Conservation (phyloP, 2,329 filamentous ascomycete genomes). For the Diaporthe ilicicola region DNA sequence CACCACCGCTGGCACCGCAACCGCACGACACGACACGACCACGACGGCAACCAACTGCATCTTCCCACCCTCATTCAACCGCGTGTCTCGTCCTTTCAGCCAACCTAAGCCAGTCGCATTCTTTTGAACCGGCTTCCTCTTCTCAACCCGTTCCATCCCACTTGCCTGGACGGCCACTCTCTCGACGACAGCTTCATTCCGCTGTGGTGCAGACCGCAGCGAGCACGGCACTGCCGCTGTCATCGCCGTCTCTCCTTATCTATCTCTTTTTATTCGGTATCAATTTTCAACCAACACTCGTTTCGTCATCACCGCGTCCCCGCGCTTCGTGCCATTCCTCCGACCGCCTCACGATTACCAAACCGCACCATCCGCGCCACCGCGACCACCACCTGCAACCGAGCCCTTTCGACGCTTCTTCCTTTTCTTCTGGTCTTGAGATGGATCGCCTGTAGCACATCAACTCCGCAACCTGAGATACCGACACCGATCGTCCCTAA, state of each 20-base stretch:
- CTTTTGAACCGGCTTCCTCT: background rate
- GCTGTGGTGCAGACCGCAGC: background rate
- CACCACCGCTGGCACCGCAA: background rate
- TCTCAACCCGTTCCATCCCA: background rate
- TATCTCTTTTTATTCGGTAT: constrained; percentile 19
- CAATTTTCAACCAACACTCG: constrained; percentile 21
- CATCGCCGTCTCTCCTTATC: background rate
- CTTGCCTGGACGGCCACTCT: background rate
- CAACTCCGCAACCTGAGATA: background rate
- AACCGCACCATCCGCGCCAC: background rate
- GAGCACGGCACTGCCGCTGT: background rate
- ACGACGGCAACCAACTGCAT: background rate
- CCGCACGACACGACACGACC: background rate
- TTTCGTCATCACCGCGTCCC: background rate
- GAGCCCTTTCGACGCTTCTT: background rate
- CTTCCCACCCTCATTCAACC: background rate
- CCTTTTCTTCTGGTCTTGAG: constrained; percentile 12
- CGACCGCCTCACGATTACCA: background rate
- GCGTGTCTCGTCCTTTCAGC: background rate
- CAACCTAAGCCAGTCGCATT: background rate
- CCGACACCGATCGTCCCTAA: background rate
- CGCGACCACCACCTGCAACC: background rate
- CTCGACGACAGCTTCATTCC: constrained; percentile 8
- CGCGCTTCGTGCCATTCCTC: constrained; percentile 2
- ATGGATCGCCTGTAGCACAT: constrained; percentile 31